Evolutionary conservation across 208 protist species (phyloP).

Genomic region (Herpetomonas tarakana): DNA sequence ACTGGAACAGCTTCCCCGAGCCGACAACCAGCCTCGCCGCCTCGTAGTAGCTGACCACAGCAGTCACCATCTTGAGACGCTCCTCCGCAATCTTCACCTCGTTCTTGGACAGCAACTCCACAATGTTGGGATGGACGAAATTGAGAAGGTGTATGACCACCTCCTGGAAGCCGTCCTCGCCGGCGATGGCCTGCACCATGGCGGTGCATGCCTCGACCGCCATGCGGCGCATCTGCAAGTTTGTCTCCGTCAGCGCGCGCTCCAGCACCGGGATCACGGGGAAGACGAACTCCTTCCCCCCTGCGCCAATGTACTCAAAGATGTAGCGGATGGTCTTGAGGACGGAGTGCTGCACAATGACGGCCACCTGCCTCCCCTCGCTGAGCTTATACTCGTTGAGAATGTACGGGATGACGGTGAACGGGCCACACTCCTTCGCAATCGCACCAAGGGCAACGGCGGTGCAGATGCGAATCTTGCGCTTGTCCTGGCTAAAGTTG

Average conservation of each 20-base stretch:
- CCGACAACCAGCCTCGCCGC: slow-evolving; percentile 95
- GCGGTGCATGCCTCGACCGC: slow-evolving; percentile 97
- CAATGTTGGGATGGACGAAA: slow-evolving; percentile 99
- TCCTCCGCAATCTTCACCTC: slow-evolving; percentile 74
- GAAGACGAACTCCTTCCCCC: slow-evolving; percentile 98
- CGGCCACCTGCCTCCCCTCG: slow-evolving; percentile 94
- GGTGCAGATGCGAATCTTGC: slow-evolving; percentile 99
- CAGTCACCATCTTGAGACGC: slow-evolving; percentile 87
- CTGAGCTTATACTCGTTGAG: slow-evolving; percentile 99
- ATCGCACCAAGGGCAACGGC: slow-evolving; percentile 99
- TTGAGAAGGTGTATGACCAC: slow-evolving; percentile 99
- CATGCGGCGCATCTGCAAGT: slow-evolving; percentile 98
- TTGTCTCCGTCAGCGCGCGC: slow-evolving; percentile 98
- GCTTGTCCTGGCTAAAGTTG: slow-evolving; percentile 99
- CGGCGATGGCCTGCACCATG: slow-evolving; percentile 86
- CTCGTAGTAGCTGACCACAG: slow-evolving; percentile 98
- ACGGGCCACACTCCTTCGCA: slow-evolving; percentile 98
- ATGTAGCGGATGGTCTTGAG: slow-evolving; percentile 99
- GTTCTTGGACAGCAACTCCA: slow-evolving; percentile 97
- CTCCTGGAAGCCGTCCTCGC: slow-evolving; percentile 84
- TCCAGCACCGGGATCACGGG: slow-evolving; percentile 97
- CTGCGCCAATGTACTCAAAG: slow-evolving; percentile 99
- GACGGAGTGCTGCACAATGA: slow-evolving; percentile 97
- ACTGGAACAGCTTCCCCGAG: slow-evolving; percentile 92
- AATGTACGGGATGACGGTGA: slow-evolving; percentile 98